These are phyloP conservation scores for Fusarium nurragi DNA, from an alignment of 2,329 filamentous ascomycete genomes.

Conservation along the genomic window DNA sequence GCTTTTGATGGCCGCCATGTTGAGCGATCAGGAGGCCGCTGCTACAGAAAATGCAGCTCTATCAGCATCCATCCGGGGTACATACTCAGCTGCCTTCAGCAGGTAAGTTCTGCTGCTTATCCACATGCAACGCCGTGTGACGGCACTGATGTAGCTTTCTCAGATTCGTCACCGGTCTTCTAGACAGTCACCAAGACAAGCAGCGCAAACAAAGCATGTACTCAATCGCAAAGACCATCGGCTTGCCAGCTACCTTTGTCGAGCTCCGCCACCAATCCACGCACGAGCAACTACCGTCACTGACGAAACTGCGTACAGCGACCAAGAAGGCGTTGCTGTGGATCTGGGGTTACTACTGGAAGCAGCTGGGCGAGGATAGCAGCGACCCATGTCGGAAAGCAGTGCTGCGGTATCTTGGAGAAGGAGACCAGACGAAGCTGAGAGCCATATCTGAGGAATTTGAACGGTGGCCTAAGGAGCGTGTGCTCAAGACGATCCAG, in stretches of 20 bases:
- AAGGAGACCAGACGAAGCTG: slow-evolving; percentile 45
- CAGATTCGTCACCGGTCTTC: slow-evolving; percentile 82
- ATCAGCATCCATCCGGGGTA: slow-evolving; percentile 68
- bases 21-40: slow-evolving; percentile 65
- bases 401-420: slow-evolving; percentile 53
- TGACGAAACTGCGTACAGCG: slow-evolving; percentile 76
- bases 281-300: slow-evolving; percentile 84
- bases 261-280: slow-evolving; percentile 90
- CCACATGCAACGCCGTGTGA: background rate
- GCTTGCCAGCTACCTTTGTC: slow-evolving; percentile 80
- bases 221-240: slow-evolving; percentile 72
- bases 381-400: slow-evolving; percentile 47
- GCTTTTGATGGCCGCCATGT: slow-evolving; percentile 73
- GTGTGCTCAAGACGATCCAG: slow-evolving; percentile 51
- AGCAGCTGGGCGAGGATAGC: slow-evolving; percentile 52
- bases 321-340: slow-evolving; percentile 77
- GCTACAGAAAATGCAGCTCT: slow-evolving; percentile 50
- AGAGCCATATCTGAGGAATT: slow-evolving; percentile 45
- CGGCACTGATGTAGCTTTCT: slow-evolving; percentile 4
- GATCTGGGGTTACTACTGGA: slow-evolving; percentile 94
- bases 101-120: slow-evolving; percentile 60
- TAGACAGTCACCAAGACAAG: slow-evolving; percentile 77
- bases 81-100: slow-evolving; percentile 79
- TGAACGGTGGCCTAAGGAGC: slow-evolving; percentile 50
- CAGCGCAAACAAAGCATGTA: slow-evolving; percentile 78